Conservation (phyloP, 176 grass and related monocot species). For the Oryza glaberrima region DNA sequence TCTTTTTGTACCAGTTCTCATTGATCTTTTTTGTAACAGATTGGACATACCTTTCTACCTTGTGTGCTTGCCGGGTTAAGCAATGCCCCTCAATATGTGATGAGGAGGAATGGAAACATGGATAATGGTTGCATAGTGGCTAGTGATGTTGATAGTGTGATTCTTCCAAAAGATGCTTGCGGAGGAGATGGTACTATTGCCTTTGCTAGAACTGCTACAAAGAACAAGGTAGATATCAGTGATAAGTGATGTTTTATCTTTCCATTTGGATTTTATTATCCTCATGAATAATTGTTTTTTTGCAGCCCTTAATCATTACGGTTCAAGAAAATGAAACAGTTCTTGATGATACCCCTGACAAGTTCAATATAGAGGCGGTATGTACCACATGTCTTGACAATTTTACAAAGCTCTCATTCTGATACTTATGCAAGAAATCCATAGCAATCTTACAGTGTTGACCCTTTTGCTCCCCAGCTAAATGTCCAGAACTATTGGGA, state of each 20-base stretch:
- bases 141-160: slow-evolving; percentile 79
- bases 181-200: slow-evolving; percentile 83
- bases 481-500: slow-evolving; percentile 94
- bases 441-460: background rate
- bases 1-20: background rate
- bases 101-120: slow-evolving; percentile 33
- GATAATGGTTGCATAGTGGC: slow-evolving; percentile 57
- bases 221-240: slow-evolving; percentile 55
- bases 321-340: slow-evolving; percentile 95
- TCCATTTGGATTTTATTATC: background rate
- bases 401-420: slow-evolving; percentile 30
- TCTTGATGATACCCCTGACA: slow-evolving; percentile 88
- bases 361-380: slow-evolving; percentile 67
- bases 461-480: slow-evolving; percentile 50
- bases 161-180: slow-evolving; percentile 84
- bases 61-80: slow-evolving; percentile 90
- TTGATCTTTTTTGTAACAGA: slow-evolving; percentile 49
- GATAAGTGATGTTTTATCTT: background rate
- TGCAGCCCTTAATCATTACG: slow-evolving; percentile 89
- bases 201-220: slow-evolving; percentile 63
- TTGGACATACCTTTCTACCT: slow-evolving; percentile 94
- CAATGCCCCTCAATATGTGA: slow-evolving; percentile 82
- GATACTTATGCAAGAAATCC: background rate
- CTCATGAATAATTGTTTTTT: background rate
- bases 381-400: slow-evolving; percentile 9